Evolutionary conservation across 164 flowering plant genomes (phyloP).

Genomic region (Umbilicus rupestris): DNA sequence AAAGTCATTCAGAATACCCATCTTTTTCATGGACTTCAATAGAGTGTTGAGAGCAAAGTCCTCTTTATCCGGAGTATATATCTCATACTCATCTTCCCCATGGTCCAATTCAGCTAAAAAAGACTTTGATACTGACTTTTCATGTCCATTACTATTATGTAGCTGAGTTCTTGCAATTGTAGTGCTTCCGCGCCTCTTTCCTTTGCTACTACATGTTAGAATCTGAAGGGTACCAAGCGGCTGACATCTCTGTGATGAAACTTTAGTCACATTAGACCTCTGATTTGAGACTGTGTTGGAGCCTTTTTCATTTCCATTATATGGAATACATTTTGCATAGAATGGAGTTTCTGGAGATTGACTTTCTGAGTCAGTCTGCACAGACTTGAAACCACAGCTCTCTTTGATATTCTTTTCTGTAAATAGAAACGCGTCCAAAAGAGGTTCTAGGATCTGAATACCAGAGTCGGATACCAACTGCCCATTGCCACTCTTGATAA

Average conservation of each 20-base stretch:
- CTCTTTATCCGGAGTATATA: constrained; percentile 54
- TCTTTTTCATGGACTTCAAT: constrained; percentile 27
- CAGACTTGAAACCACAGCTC: neutral
- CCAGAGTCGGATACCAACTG: neutral
- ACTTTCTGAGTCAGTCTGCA: neutral
- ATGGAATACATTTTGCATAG: neutral
- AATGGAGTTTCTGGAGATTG: neutral
- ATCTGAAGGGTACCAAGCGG: constrained; percentile 29
- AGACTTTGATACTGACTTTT: constrained; percentile 14
- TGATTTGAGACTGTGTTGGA: constrained; percentile 17
- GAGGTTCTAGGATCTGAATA: constrained; percentile 4
- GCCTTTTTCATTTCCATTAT: neutral
- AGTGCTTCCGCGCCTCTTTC: constrained; percentile 11
- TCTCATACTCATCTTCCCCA: constrained; percentile 32
- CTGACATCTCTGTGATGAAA: constrained; percentile 65
- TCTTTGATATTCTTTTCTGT: neutral
- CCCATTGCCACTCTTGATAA: neutral
- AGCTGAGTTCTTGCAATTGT: constrained; percentile 6
- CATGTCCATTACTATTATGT: constrained; percentile 11
- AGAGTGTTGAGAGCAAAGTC: constrained; percentile 40
- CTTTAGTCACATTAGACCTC: constrained; percentile 15
- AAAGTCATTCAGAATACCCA: constrained; percentile 20
- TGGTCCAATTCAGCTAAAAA: constrained; percentile 21
- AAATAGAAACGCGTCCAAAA: constrained; percentile 1
- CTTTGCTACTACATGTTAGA: constrained; percentile 25